Conservation (phyloP, 139 green algal species). For the Pleodorina starrii region DNA sequence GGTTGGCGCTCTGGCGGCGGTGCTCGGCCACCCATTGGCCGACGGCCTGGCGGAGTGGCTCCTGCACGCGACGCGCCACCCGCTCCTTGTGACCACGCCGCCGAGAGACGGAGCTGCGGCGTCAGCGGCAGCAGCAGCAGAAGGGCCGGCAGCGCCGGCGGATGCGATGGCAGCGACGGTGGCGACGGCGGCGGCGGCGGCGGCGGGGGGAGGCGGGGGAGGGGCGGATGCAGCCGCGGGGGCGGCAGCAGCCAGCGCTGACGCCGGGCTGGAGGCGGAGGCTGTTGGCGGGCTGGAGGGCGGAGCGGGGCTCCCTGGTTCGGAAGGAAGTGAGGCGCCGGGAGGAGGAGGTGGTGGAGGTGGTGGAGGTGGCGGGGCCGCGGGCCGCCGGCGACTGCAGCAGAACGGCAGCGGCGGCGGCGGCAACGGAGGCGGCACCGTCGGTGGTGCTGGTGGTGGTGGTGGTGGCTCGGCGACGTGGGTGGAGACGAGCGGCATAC, state of each 20-base stretch:
- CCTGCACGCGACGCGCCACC: background rate
- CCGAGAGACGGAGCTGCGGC: background rate
- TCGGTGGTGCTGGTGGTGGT: background rate
- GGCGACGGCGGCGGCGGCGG: background rate
- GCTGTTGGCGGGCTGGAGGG: too few relatives aligned
- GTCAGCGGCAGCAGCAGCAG: background rate
- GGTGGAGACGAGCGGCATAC: background rate
- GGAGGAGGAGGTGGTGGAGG: too few relatives aligned
- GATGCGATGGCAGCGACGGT: background rate
- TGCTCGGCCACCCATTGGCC: background rate
- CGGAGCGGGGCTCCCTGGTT: too few relatives aligned
- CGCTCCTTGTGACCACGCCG: background rate
- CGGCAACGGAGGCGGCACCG: background rate
- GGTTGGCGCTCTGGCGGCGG: background rate
- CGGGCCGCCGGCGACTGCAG: background rate
- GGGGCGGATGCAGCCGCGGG: too few relatives aligned
- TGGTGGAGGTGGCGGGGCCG: too few relatives aligned
- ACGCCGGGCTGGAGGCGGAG: too few relatives aligned
- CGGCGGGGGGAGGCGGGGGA: too few relatives aligned
- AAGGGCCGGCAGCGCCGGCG: background rate
- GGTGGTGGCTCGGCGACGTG: background rate
- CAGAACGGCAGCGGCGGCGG: background rate
- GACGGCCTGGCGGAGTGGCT: background rate
- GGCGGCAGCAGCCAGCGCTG: too few relatives aligned
- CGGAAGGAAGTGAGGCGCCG: too few relatives aligned